Percentiles rank a stretch among this genome's conserved stretches.
These are phyloP conservation scores for Umbelopsis sp. DNA, from an alignment of 371 early-diverging fungal genomes.

Conservation along the genomic window DNA sequence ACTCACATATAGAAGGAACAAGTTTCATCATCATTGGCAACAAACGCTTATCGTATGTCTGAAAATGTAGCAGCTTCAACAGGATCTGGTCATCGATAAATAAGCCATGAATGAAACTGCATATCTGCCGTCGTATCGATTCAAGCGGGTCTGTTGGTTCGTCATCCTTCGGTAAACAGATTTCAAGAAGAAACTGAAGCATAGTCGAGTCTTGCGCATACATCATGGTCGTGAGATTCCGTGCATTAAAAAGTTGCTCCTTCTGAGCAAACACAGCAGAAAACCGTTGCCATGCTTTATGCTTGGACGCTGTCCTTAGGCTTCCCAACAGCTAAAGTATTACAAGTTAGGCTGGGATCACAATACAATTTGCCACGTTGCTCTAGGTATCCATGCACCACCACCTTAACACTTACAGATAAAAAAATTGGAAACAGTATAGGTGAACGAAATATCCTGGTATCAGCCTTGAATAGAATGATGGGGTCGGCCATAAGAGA, in stretches of 20 bases:
- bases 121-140: slow-evolving; percentile 46
- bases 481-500: slow-evolving; percentile 54
- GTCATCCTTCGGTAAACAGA: slow-evolving; percentile 32
- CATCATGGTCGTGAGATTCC: slow-evolving; percentile 53
- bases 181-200: slow-evolving; percentile 56
- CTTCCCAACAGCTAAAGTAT: slow-evolving; percentile 34
- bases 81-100: slow-evolving; percentile 61
- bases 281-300: slow-evolving; percentile 50
- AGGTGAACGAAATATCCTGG: slow-evolving; percentile 51
- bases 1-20: slow-evolving; percentile 57
- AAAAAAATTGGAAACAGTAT: slow-evolving; percentile 53
- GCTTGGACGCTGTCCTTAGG: slow-evolving; percentile 44
- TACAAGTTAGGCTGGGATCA: too few species aligned
- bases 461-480: slow-evolving; percentile 54
- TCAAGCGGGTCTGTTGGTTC: slow-evolving; percentile 38
- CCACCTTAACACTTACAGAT: slow-evolving; percentile 37
- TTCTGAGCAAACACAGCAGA: slow-evolving; percentile 28
- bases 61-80: slow-evolving; percentile 65
- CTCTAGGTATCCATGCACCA: too few species aligned
- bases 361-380: too few species aligned
- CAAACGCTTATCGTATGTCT: slow-evolving; percentile 59
- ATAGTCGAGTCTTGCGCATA: slow-evolving; percentile 58
- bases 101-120: slow-evolving; percentile 56
- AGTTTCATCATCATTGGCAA: slow-evolving; percentile 57
- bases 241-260: slow-evolving; percentile 40